Conservation (phyloP, 805 yeast genomes). For the Myxozyma geophila region DNA sequence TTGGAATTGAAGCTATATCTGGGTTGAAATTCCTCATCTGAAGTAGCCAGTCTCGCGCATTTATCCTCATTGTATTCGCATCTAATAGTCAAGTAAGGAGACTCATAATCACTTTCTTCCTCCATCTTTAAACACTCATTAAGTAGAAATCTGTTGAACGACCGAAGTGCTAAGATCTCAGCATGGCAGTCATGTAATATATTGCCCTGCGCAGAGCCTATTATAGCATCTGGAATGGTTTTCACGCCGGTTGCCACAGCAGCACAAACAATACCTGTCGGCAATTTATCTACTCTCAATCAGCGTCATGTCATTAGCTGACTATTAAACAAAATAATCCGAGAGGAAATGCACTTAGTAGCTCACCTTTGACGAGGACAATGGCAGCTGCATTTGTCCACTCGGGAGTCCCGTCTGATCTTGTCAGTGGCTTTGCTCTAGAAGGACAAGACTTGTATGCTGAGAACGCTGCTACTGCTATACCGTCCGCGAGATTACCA, state of each 20-base stretch:
- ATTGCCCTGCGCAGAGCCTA: conserved; percentile 57
- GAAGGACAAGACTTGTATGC: conserved; percentile 35
- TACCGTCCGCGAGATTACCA: background rate
- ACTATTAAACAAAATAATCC: background rate
- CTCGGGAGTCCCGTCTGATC: conserved; percentile 70
- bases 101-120: conserved; percentile 2
- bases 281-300: background rate
- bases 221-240: conserved; percentile 60
- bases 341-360: background rate
- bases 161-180: conserved; percentile 73
- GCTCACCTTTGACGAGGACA: conserved; percentile 46
- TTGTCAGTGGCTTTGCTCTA: conserved; percentile 61
- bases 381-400: conserved; percentile 86
- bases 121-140: conserved; percentile 48
- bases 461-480: conserved; percentile 15
- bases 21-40: conserved; percentile 6
- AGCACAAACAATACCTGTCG: conserved; percentile 13
- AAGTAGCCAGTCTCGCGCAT: background rate
- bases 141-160: conserved; percentile 65
- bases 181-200: conserved; percentile 91
- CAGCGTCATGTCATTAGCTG: background rate
- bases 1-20: conserved; percentile 47
- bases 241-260: conserved; percentile 73
- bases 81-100: background rate
- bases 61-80: background rate